Evolutionary conservation across 2,329 filamentous ascomycete genomes (phyloP), one percentile per base, ranked within the genome.

Genomic region (Fusarium poae): DNA sequence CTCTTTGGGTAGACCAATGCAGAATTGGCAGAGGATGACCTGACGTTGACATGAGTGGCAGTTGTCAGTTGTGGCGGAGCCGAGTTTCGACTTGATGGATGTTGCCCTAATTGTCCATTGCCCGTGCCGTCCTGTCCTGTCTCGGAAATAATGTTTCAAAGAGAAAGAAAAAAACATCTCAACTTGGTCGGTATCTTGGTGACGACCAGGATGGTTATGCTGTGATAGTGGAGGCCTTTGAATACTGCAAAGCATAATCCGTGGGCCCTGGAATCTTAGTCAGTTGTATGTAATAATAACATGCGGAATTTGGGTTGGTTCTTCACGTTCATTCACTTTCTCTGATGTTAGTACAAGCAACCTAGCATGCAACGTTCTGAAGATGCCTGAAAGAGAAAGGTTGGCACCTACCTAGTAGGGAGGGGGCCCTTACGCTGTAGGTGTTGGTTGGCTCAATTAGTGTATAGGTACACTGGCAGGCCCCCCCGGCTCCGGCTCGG

Each of bases 31-130:
- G 27, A 45, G 20, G 27, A 42, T 55, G 34, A 62, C 18, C 34
- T 61, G 58, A 61, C 39, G 43, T 40, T 55, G 56, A 61, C 46
- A 54, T 61, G 57, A 62, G 30, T 62, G 57, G 42, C 59, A 62
- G 57, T 62, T 62, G 58, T 63, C 67, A 72, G 70, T 71, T 72
- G 70, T 72, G 68, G 70, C 67, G 59, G 64, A 51, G 62, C 58
- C 57, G 56, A 60, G 62, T 51, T 57, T 57, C 18, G 58, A 44
- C 37, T 63, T 50, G 50, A 50, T 50, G 48, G 48, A 50, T 40
- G 48, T 50, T 50, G 48, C 48, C 32, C 34, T 50, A 50, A 50
- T 40, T 20, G 48, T 27, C 48, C 23, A 32, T 53, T 23, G 29
- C 35, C 60, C 46, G 51, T 39, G 62, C 25, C 43, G 48, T 37